phyloP scores from a whole-genome alignment of 768 basidiomycete genomes.

The Trametes coccinea region DNA sequence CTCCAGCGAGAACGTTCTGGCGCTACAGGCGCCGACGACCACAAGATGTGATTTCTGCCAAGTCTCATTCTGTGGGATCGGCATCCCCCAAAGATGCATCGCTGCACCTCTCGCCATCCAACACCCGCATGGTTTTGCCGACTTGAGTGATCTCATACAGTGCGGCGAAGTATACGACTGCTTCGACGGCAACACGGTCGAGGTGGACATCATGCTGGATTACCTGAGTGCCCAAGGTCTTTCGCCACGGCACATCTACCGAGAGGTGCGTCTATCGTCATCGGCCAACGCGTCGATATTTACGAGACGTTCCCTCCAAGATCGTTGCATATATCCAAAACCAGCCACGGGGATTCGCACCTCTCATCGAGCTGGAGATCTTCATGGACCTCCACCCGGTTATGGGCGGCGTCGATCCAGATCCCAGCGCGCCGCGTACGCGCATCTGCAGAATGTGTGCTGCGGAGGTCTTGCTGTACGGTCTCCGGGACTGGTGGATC shows the following conservation, averaged over 20 bases:
- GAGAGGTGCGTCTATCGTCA: conserved; percentile 52
- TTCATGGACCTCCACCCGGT: conserved; percentile 70
- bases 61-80: conserved; percentile 81
- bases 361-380: conserved; percentile 67
- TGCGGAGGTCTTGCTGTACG: conserved; percentile 72
- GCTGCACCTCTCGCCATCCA: conserved; percentile 58
- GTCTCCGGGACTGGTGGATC: conserved; percentile 81
- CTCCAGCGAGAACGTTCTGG: conserved; percentile 71
- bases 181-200: conserved; percentile 74
- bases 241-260: conserved; percentile 72
- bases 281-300: background rate
- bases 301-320: conserved; percentile 37
- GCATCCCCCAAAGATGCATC: conserved; percentile 70
- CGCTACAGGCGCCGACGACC: conserved; percentile 71
- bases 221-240: conserved; percentile 65
- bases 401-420: conserved; percentile 53
- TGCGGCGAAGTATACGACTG: conserved; percentile 76
- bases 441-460: conserved; percentile 74
- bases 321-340: conserved; percentile 60
- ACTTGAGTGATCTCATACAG: conserved; percentile 74
- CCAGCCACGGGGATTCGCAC: conserved; percentile 62
- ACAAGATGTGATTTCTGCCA: conserved; percentile 83
- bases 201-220: conserved; percentile 84
- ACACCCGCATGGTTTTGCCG: conserved; percentile 68
- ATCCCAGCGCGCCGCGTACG: conserved; percentile 57